These are phyloP conservation scores for Zymoseptoria pseudotritici DNA, from an alignment of 2,329 filamentous ascomycete species.

Conservation along the genomic window DNA sequence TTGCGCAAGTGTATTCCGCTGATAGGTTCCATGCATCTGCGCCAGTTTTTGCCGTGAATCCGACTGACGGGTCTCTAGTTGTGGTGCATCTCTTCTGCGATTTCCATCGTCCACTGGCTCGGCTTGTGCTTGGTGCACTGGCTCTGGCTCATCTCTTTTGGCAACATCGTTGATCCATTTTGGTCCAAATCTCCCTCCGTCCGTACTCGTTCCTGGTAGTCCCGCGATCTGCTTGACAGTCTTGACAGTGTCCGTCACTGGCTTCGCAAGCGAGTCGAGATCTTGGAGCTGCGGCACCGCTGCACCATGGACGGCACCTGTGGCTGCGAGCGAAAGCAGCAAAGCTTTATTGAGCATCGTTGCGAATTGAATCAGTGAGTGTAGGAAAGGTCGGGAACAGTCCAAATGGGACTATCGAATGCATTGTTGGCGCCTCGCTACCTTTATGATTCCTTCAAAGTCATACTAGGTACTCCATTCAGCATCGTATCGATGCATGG, in stretches of 20 bases:
- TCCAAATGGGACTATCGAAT: neutral
- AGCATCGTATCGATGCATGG: neutral
- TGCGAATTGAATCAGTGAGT: neutral
- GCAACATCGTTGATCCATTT: too few relatives aligned
- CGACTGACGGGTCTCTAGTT: neutral
- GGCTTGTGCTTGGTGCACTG: too few relatives aligned
- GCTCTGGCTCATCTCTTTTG: too few relatives aligned
- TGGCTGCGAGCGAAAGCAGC: neutral
- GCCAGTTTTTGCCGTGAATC: neutral
- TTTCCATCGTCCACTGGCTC: neutral
- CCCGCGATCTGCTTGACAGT: too few relatives aligned
- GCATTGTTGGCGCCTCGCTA: neutral
- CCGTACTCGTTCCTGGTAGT: neutral
- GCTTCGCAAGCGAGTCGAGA: neutral
- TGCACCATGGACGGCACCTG: neutral
- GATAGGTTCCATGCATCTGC: neutral
- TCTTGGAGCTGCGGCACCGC: neutral
- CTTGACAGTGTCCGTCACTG: neutral
- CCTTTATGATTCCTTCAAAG: neutral
- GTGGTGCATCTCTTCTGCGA: neutral
- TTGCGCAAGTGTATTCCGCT: neutral
- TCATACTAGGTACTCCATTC: neutral
- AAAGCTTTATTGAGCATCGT: neutral
- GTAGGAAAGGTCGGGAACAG: neutral
- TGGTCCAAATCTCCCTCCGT: too few relatives aligned